A percentile compares a stretch with the other conserved stretches of the same genome.
Conservation (phyloP, 2,329 filamentous ascomycete genomes). For the Arthrobotrys sinensis region DNA sequence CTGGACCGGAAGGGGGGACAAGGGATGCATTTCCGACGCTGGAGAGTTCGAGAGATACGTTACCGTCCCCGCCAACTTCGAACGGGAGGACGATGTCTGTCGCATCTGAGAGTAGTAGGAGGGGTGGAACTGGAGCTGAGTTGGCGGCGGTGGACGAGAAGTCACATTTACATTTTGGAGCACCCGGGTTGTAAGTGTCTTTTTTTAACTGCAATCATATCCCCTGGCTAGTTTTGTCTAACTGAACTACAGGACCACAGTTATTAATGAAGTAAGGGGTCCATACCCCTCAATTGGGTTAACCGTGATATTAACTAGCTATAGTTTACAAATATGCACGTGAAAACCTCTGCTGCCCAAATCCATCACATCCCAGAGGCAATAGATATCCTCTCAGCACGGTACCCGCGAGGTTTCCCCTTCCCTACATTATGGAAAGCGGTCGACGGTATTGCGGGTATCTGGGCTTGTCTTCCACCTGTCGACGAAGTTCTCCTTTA, state of each 20-base stretch:
- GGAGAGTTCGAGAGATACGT: background rate
- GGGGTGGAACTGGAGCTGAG: constrained; percentile 15
- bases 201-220: background rate
- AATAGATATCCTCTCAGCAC: constrained; percentile 50
- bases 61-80: constrained; percentile 29
- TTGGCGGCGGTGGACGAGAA: constrained; percentile 43
- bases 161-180: constrained; percentile 58
- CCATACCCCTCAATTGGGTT: background rate
- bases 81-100: constrained; percentile 26
- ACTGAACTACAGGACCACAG: constrained; percentile 33
- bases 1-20: constrained; percentile 15
- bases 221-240: background rate
- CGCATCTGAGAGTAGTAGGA: constrained; percentile 2
- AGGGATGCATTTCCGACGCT: constrained; percentile 12
- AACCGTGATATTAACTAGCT: background rate
- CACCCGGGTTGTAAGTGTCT: constrained; percentile 45
- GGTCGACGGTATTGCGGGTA: constrained; percentile 47
- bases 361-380: constrained; percentile 50
- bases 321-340: constrained; percentile 60
- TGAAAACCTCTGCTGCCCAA: constrained; percentile 27
- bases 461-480: constrained; percentile 43
- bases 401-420: constrained; percentile 44
- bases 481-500: constrained; percentile 40
- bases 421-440: constrained; percentile 58
- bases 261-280: constrained; percentile 46